phyloP scores from a whole-genome alignment of 192 early-diverging fungal genomes.

The Coemansia sp. region DNA sequence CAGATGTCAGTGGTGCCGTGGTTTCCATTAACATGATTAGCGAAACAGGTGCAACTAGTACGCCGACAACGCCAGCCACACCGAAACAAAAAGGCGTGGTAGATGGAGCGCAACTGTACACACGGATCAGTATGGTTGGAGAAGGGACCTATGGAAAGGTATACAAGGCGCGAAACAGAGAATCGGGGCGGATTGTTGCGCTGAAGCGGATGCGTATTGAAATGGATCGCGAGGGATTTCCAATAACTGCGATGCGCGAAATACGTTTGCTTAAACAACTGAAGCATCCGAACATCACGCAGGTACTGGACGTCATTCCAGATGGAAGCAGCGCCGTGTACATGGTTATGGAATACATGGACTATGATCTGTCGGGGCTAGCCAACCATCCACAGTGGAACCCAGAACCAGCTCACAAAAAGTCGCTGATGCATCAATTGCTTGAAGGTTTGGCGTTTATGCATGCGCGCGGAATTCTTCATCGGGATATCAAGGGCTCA shows the following conservation, averaged over 20 bases:
- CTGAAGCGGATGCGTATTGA: constrained; percentile 83
- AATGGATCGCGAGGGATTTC: constrained; percentile 80
- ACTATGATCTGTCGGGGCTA: constrained; percentile 80
- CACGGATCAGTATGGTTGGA: constrained; percentile 75
- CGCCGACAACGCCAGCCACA: constrained; percentile 44
- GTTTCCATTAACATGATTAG: background rate
- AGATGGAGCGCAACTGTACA: constrained; percentile 63
- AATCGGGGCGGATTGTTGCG: constrained; percentile 72
- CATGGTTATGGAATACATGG: constrained; percentile 89
- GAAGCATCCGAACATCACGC: constrained; percentile 70
- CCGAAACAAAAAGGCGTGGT: constrained; percentile 42
- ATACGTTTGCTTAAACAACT: constrained; percentile 74
- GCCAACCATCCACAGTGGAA: constrained; percentile 70
- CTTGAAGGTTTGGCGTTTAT: constrained; percentile 84
- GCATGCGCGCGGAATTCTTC: constrained; percentile 81
- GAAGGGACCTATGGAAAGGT: constrained; percentile 88
- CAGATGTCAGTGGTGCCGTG: background rate
- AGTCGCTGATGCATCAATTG: constrained; percentile 85
- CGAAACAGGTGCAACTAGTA: constrained; percentile 18
- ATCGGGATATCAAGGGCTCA: constrained; percentile 93
- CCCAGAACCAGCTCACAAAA: constrained; percentile 72
- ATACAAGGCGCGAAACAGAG: constrained; percentile 73
- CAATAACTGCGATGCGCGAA: constrained; percentile 85
- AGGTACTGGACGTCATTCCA: constrained; percentile 70
- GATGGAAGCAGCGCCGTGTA: constrained; percentile 71